Conservation (phyloP, 1,139 yeast species). For the Suhomyces panamericanus region DNA sequence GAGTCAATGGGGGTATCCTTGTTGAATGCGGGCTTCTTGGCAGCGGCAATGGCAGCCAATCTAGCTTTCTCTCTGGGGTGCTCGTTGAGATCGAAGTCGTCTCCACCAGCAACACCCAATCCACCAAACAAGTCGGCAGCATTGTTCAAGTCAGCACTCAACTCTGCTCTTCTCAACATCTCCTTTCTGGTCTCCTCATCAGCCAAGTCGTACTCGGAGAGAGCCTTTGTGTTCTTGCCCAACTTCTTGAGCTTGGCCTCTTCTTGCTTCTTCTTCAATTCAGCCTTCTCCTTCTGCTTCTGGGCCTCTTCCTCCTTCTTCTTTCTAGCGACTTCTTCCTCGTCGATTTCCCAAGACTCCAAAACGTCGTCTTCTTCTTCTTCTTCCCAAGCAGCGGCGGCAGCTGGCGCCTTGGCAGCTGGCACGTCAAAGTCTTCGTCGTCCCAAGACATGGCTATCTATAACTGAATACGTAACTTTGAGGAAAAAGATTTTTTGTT, state of each 20-base stretch:
- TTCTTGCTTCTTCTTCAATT: conserved; percentile 42
- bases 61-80: conserved; percentile 71
- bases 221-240: conserved; percentile 21
- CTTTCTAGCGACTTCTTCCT: conserved; percentile 58
- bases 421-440: conserved; percentile 89
- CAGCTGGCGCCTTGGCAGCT: conserved; percentile 30
- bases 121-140: conserved; percentile 93
- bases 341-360: conserved; percentile 84
- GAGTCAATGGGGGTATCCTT: conserved; percentile 69
- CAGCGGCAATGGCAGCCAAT: conserved; percentile 44
- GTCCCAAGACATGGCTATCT: conserved; percentile 56
- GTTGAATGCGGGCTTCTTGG: conserved; percentile 43
- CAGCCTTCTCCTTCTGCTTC: conserved; percentile 43
- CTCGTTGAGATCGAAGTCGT: conserved; percentile 45
- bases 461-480: not conserved
- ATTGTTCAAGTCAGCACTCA: conserved; percentile 82
- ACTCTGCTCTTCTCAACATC: conserved; percentile 73
- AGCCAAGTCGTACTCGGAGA: conserved; percentile 54
- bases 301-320: conserved; percentile 42
- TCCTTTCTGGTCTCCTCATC: conserved; percentile 71
- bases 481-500: conserved; percentile 9
- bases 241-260: conserved; percentile 34
- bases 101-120: conserved; percentile 62
- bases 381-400: conserved; percentile 75
- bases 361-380: conserved; percentile 72